phyloP scores from a whole-genome alignment of 129 eudicot genomes.

The Apium graveolens region DNA sequence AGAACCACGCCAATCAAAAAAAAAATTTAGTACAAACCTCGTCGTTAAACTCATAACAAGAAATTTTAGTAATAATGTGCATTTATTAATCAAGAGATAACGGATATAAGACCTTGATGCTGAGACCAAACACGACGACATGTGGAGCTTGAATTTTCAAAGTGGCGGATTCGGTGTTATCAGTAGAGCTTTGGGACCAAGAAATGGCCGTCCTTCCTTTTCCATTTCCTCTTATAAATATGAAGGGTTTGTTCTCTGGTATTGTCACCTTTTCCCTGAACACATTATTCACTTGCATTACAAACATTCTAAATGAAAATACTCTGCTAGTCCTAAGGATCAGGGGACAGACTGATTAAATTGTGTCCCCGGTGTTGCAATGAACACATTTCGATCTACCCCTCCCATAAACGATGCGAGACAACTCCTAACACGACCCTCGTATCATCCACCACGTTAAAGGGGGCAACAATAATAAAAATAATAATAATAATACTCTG shows the following conservation, averaged over 20 bases:
- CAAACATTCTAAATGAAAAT: too few relatives aligned
- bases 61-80: not conserved
- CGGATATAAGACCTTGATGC: constrained; percentile 63
- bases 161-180: constrained; percentile 62
- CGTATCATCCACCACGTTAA: not conserved
- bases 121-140: constrained; percentile 66
- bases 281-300: not conserved
- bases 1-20: not conserved
- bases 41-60: not conserved
- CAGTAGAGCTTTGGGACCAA: constrained; percentile 60
- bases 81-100: not conserved
- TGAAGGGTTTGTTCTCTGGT: constrained; percentile 48
- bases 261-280: constrained; percentile 75
- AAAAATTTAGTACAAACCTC: not conserved
- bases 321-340: not conserved
- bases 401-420: too few relatives aligned
- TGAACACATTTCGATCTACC: too few relatives aligned
- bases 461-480: too few relatives aligned
- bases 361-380: not conserved
- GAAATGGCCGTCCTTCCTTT: constrained; percentile 52
- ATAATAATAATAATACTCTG: too few relatives aligned
- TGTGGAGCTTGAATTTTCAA: constrained; percentile 63
- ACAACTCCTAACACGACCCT: too few relatives aligned
- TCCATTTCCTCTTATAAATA: constrained; percentile 75
- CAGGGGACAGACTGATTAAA: not conserved